phyloP scores from a whole-genome alignment of 108 stramenopile species.

The Fragilaria crotonensis region DNA sequence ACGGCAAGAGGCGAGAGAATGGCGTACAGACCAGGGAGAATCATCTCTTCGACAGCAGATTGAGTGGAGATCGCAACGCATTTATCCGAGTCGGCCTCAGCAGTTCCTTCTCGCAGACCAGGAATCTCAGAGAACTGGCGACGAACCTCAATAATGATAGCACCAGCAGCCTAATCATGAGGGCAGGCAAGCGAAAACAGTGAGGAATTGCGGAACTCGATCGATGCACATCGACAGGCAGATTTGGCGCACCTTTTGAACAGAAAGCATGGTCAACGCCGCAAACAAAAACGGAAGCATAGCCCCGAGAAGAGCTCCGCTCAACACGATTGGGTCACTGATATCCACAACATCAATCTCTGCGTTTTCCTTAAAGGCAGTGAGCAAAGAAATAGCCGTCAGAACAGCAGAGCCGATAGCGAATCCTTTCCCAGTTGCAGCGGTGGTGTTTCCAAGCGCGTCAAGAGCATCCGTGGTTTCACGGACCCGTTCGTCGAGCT shows the following conservation, averaged over 20 bases:
- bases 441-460: slow-evolving; percentile 95
- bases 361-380: slow-evolving; percentile 83
- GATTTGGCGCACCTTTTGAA: slow-evolving; percentile 57
- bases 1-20: slow-evolving; percentile 61
- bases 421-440: slow-evolving; percentile 95
- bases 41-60: slow-evolving; percentile 71
- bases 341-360: slow-evolving; percentile 49
- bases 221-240: neutral
- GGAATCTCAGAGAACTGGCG: slow-evolving; percentile 82
- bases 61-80: slow-evolving; percentile 73
- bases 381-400: slow-evolving; percentile 82
- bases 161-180: slow-evolving; percentile 85
- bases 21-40: slow-evolving; percentile 67
- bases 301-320: slow-evolving; percentile 86
- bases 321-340: slow-evolving; percentile 77
- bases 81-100: slow-evolving; percentile 68
- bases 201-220: slow-evolving; percentile 1
- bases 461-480: slow-evolving; percentile 92
- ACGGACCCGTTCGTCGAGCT: slow-evolving; percentile 73
- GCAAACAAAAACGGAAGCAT: slow-evolving; percentile 97
- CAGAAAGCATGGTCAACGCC: slow-evolving; percentile 95
- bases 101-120: slow-evolving; percentile 65
- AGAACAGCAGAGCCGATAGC: slow-evolving; percentile 95
- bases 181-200: neutral
- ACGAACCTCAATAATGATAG: slow-evolving; percentile 92